Evolutionary conservation across 1,284 basidiomycete genomes (phyloP).

Genomic region (Sporisorium reilianum): DNA sequence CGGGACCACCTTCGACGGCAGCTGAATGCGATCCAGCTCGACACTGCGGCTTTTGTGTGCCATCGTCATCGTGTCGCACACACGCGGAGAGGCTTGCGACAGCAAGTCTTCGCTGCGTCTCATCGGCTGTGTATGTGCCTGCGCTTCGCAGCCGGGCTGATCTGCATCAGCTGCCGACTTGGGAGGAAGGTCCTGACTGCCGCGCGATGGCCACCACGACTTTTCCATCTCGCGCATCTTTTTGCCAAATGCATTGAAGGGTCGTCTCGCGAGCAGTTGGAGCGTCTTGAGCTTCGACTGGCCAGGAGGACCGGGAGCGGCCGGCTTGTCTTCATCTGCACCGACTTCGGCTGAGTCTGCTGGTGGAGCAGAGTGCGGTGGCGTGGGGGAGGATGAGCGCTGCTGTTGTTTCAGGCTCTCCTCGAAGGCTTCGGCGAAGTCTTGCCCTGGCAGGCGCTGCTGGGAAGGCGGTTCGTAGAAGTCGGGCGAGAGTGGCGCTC

Average conservation of each 20-base stretch:
- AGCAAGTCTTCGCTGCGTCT: constrained; percentile 43
- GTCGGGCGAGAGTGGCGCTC: constrained; percentile 11
- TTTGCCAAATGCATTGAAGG: constrained; percentile 35
- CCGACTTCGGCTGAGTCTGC: not conserved
- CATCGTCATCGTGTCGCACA: constrained; percentile 10
- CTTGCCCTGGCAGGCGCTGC: not conserved
- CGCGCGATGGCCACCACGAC: constrained; percentile 33
- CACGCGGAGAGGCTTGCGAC: constrained; percentile 22
- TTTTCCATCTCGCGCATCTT: constrained; percentile 35
- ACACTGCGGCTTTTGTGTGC: constrained; percentile 31
- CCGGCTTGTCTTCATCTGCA: not conserved
- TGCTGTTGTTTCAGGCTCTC: not conserved
- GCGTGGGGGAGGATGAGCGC: not conserved
- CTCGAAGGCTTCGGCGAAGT: not conserved
- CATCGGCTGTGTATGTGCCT: not conserved
- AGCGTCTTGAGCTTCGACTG: constrained; percentile 36
- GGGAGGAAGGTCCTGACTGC: constrained; percentile 6
- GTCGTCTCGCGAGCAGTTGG: constrained; percentile 30
- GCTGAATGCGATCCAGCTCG: constrained; percentile 31
- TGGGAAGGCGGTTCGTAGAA: constrained; percentile 21
- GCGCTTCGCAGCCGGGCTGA: not conserved
- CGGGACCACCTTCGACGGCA: constrained; percentile 31
- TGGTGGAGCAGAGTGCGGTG: not conserved
- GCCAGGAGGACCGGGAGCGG: not conserved
- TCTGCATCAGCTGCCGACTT: not conserved